phyloP scores from a whole-genome alignment of 2,329 filamentous ascomycete species.

The Neurospora sp. region DNA sequence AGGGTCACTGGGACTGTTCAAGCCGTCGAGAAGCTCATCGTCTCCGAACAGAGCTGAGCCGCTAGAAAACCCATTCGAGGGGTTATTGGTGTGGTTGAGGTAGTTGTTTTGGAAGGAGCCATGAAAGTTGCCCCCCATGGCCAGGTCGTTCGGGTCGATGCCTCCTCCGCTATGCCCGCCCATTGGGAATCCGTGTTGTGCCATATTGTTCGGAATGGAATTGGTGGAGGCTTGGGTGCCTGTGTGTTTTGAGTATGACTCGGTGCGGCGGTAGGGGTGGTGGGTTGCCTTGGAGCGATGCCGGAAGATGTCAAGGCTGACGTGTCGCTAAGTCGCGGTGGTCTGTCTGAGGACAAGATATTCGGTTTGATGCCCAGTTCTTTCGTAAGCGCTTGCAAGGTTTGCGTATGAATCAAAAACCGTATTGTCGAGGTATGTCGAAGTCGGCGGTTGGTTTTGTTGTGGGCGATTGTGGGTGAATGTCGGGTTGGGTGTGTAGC shows the following conservation, averaged over 20 bases:
- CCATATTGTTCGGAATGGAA: slow-evolving; percentile 29
- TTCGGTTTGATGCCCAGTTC: neutral
- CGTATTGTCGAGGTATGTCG: neutral
- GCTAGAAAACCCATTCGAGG: slow-evolving; percentile 64
- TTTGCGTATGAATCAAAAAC: neutral
- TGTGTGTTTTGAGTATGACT: slow-evolving; percentile 1
- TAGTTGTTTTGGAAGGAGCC: slow-evolving; percentile 55
- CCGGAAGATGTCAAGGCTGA: neutral
- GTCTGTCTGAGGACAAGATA: neutral
- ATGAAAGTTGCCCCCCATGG: slow-evolving; percentile 54
- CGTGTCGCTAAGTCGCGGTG: neutral
- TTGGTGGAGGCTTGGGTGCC: neutral
- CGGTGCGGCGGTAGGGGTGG: neutral
- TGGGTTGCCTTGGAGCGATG: slow-evolving; percentile 1
- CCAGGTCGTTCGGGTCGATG: slow-evolving; percentile 80
- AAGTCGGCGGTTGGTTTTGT: neutral
- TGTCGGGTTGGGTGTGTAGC: slow-evolving; percentile 1
- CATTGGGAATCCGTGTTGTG: slow-evolving; percentile 49
- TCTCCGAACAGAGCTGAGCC: slow-evolving; percentile 74
- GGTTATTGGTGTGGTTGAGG: slow-evolving; percentile 41
- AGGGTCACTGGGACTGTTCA: slow-evolving; percentile 46
- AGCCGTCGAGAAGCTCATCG: slow-evolving; percentile 75
- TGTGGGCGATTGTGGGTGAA: slow-evolving; percentile 1
- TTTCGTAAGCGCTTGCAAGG: neutral
- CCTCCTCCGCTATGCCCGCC: slow-evolving; percentile 44